These are phyloP conservation scores for Gossypium anomalum DNA, from an alignment of 345 rosid species.

Conservation along the genomic window DNA sequence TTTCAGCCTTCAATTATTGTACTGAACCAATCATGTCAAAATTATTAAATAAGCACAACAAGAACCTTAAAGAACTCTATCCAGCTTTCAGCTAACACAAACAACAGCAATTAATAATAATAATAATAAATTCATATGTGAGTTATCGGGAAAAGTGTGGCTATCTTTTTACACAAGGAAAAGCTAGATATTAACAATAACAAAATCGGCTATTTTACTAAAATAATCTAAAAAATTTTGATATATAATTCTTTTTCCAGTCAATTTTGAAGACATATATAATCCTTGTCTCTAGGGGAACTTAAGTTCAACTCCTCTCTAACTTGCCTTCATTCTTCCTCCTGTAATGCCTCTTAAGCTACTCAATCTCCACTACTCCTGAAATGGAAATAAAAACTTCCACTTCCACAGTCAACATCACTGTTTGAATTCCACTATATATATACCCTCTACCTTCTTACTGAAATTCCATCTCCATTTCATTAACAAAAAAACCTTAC, in stretches of 20 bases:
- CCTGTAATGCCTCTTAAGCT: slow-evolving; percentile 48
- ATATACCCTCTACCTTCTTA: background rate
- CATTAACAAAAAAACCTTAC: background rate
- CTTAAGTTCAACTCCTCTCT: background rate
- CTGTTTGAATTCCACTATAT: slow-evolving; percentile 29
- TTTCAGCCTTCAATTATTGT: too few relatives aligned
- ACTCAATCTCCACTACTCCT: slow-evolving; percentile 35
- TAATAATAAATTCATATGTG: too few relatives aligned
- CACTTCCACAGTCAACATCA: background rate
- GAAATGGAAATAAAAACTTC: background rate
- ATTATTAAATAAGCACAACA: too few relatives aligned
- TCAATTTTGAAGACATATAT: background rate
- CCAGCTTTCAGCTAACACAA: too few relatives aligned
- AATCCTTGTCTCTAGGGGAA: background rate
- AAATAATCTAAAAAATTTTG: too few relatives aligned
- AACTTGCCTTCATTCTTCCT: slow-evolving; percentile 48
- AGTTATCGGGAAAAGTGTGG: too few relatives aligned
- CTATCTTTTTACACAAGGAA: too few relatives aligned
- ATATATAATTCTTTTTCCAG: background rate
- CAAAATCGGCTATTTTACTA: too few relatives aligned
- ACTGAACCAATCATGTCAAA: too few relatives aligned
- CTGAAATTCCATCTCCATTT: slow-evolving; percentile 1
- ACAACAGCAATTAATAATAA: too few relatives aligned
- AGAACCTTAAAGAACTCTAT: too few relatives aligned
- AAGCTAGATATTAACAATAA: too few relatives aligned